Evolutionary conservation across 192 early-diverging fungal genomes (phyloP).

Genomic region (Blastocladiella britannica): DNA sequence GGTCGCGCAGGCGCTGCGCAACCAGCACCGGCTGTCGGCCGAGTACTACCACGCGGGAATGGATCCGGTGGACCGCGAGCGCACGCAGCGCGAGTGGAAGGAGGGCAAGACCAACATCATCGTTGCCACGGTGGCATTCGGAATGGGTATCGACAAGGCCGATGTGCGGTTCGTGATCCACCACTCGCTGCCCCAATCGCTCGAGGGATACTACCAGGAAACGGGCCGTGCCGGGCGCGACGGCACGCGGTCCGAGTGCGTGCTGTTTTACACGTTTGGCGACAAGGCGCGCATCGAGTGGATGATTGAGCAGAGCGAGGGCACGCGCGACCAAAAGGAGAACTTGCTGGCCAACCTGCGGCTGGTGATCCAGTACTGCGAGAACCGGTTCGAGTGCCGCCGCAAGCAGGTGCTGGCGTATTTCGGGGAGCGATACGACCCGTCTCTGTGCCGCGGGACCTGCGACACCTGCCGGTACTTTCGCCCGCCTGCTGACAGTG

Average conservation of each 20-base stretch:
- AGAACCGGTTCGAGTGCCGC: constrained; percentile 69
- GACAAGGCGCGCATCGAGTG: constrained; percentile 53
- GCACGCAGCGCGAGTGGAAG: constrained; percentile 71
- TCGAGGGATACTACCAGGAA: constrained; percentile 95
- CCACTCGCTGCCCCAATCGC: constrained; percentile 61
- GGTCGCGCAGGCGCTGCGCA: constrained; percentile 43
- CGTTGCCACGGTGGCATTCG: constrained; percentile 91
- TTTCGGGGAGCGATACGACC: constrained; percentile 69
- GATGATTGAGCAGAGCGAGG: constrained; percentile 69
- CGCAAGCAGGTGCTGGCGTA: constrained; percentile 70
- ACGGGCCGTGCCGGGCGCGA: constrained; percentile 91
- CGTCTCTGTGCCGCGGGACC: constrained; percentile 37
- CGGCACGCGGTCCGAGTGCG: constrained; percentile 59
- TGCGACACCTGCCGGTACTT: constrained; percentile 87
- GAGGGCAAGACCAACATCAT: constrained; percentile 51
- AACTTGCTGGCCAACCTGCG: constrained; percentile 37
- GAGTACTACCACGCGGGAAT: constrained; percentile 79
- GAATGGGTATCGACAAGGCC: constrained; percentile 94
- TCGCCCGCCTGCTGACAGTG: no score
- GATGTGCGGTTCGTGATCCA: constrained; percentile 94
- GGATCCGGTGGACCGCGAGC: constrained; percentile 47
- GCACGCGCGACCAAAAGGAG: constrained; percentile 61
- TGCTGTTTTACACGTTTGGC: constrained; percentile 56
- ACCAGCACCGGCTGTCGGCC: constrained; percentile 32
- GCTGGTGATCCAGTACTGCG: constrained; percentile 56